Evolutionary conservation across 768 basidiomycete genomes (phyloP).

Genomic region (Cystofilobasidium capitatum): DNA sequence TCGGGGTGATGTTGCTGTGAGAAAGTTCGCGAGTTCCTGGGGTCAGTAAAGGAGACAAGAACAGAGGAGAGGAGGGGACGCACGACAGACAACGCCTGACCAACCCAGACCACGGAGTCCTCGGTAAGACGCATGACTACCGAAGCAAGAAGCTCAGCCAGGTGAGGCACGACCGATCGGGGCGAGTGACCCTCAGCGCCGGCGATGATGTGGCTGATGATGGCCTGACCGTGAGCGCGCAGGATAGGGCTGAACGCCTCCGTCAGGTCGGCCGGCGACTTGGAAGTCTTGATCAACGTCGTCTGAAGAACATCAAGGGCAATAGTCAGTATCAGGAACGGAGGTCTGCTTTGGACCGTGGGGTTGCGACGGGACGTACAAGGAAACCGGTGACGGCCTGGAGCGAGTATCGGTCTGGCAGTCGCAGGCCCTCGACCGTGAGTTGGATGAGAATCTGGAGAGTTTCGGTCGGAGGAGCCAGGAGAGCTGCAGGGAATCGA

Average conservation of each 20-base stretch:
- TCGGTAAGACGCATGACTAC: slow-evolving; percentile 52
- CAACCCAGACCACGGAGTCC: slow-evolving; percentile 60
- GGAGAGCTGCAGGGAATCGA: slow-evolving; percentile 16
- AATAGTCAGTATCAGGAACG: neutral
- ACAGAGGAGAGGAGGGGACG: slow-evolving; percentile 17
- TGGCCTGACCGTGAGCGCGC: slow-evolving; percentile 39
- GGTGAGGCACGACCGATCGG: slow-evolving; percentile 67
- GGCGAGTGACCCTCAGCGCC: slow-evolving; percentile 81
- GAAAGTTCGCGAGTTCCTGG: too few relatives aligned
- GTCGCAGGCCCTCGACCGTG: slow-evolving; percentile 18
- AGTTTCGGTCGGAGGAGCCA: slow-evolving; percentile 12
- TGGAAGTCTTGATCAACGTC: slow-evolving; percentile 30
- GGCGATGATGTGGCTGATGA: slow-evolving; percentile 62
- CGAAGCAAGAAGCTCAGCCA: slow-evolving; percentile 68
- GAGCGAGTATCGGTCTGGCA: slow-evolving; percentile 25
- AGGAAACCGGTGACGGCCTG: slow-evolving; percentile 24
- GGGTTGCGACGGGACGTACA: slow-evolving; percentile 1
- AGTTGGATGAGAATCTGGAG: slow-evolving; percentile 4
- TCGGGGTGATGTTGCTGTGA: slow-evolving; percentile 60
- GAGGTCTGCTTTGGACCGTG: too few relatives aligned
- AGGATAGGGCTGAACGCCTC: slow-evolving; percentile 49
- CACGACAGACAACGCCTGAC: slow-evolving; percentile 50
- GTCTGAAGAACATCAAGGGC: slow-evolving; percentile 12
- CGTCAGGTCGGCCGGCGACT: slow-evolving; percentile 45
- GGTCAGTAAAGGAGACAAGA: neutral